phyloP scores from a whole-genome alignment of 2,329 filamentous ascomycete genomes.

The Metarhizium guizhouense region DNA sequence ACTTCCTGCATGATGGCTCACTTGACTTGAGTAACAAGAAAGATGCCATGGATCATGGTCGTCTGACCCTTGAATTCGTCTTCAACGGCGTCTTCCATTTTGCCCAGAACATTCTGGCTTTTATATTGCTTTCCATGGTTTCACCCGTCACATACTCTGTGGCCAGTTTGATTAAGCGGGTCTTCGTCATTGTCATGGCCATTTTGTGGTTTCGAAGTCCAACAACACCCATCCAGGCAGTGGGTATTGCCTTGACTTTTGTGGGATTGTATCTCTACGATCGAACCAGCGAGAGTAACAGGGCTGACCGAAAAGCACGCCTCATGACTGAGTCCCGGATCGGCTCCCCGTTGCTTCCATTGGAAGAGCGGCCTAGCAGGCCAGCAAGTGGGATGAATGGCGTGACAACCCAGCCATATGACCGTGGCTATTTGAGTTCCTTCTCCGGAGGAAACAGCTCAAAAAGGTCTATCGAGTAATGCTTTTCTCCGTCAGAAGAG shows the following conservation, averaged over 20 bases:
- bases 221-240: constrained; percentile 72
- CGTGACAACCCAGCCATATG: constrained; percentile 30
- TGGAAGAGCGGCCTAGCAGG: constrained; percentile 35
- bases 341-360: constrained; percentile 53
- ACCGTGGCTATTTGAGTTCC: constrained; percentile 35
- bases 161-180: constrained; percentile 89
- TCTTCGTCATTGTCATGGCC: constrained; percentile 91
- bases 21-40: constrained; percentile 52
- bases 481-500: constrained; percentile 34
- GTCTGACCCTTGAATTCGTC: constrained; percentile 72
- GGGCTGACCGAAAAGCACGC: constrained; percentile 74
- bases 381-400: neutral
- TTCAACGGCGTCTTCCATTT: constrained; percentile 98
- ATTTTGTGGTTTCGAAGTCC: constrained; percentile 94
- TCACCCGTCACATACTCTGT: constrained; percentile 97
- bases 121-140: constrained; percentile 83
- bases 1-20: constrained; percentile 74
- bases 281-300: constrained; percentile 78
- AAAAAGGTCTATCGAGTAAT: constrained; percentile 48
- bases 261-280: constrained; percentile 93
- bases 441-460: constrained; percentile 31
- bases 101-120: constrained; percentile 90
- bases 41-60: constrained; percentile 66
- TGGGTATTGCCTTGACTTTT: constrained; percentile 84
- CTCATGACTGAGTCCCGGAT: constrained; percentile 39